Percentiles rank a stretch among this genome's conserved stretches.
phyloP scores from a whole-genome alignment of 1,284 basidiomycete species.

The Microstroma glucosiphilum region DNA sequence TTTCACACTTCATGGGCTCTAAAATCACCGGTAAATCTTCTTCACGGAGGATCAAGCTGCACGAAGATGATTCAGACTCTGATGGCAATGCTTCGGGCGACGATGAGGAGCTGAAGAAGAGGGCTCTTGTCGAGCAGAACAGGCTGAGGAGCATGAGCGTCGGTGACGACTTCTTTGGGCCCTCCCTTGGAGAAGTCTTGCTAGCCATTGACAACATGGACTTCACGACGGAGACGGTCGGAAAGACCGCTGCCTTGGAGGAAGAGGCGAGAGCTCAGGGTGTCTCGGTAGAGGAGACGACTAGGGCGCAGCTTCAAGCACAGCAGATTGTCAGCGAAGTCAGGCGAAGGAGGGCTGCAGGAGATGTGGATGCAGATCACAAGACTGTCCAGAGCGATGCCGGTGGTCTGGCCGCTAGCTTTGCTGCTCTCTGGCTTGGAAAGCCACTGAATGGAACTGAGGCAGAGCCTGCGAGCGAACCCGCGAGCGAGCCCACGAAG shows the following conservation, averaged over 20 bases:
- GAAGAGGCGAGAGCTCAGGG: conserved; percentile 1
- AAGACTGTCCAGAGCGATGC: conserved; percentile 25
- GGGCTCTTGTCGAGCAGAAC: conserved; percentile 38
- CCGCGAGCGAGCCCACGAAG: not conserved
- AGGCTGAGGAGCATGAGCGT: conserved; percentile 41
- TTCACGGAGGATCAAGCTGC: conserved; percentile 15
- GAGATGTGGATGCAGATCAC: conserved; percentile 10
- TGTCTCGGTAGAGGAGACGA: not conserved
- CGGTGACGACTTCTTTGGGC: conserved; percentile 46
- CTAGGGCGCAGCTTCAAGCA: conserved; percentile 13
- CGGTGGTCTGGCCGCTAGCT: conserved; percentile 31
- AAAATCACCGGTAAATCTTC: conserved; percentile 6
- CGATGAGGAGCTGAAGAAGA: conserved; percentile 32
- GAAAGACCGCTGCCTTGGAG: conserved; percentile 4
- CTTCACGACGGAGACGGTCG: conserved; percentile 17
- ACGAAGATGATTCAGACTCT: conserved; percentile 25
- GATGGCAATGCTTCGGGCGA: conserved; percentile 12
- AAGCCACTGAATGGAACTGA: conserved; percentile 15
- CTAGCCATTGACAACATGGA: conserved; percentile 32
- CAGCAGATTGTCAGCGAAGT: conserved; percentile 33
- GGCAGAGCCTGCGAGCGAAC: not conserved
- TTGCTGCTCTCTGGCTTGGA: conserved; percentile 40
- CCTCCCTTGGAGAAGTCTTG: conserved; percentile 25
- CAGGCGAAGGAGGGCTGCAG: conserved; percentile 27
- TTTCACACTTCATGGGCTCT: conserved; percentile 26